Percentiles rank a stretch among this genome's conserved stretches.
Evolutionary conservation across 2,329 filamentous ascomycete species (phyloP).

Genomic region (Talaromyces marneffei): DNA sequence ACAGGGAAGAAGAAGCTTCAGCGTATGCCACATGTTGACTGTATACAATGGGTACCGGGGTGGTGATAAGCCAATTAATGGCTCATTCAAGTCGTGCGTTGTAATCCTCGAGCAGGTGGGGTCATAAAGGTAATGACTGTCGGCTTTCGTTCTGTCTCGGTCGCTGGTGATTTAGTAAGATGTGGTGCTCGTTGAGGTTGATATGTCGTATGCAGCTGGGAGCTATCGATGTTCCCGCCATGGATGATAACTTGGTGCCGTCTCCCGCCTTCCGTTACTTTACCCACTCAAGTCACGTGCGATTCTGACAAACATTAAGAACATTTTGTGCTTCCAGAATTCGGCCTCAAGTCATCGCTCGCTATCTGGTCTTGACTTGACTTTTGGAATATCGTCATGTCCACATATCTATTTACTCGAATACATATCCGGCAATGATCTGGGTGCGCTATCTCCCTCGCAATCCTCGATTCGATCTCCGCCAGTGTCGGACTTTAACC

Average conservation of each 20-base stretch:
- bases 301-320: constrained; percentile 3
- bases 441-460: constrained; percentile 26
- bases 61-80: neutral
- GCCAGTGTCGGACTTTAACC: constrained; percentile 19
- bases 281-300: constrained; percentile 5
- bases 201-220: neutral
- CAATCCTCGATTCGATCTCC: constrained; percentile 22
- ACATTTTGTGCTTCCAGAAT: neutral
- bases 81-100: constrained; percentile 5
- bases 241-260: neutral
- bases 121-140: neutral
- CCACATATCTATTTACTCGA: neutral
- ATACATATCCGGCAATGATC: constrained; percentile 25
- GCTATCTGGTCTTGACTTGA: neutral
- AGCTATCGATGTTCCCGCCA: constrained; percentile 3
- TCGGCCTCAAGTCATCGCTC: neutral
- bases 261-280: neutral
- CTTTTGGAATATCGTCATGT: constrained; percentile 4
- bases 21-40: constrained; percentile 24
- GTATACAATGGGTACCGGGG: neutral
- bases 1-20: constrained; percentile 25
- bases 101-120: neutral
- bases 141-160: neutral
- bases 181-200: neutral
- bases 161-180: neutral